Base-by-base conservation (phyloP, 768 basidiomycete genomes). In the Phylloporus scabripes region DNA sequence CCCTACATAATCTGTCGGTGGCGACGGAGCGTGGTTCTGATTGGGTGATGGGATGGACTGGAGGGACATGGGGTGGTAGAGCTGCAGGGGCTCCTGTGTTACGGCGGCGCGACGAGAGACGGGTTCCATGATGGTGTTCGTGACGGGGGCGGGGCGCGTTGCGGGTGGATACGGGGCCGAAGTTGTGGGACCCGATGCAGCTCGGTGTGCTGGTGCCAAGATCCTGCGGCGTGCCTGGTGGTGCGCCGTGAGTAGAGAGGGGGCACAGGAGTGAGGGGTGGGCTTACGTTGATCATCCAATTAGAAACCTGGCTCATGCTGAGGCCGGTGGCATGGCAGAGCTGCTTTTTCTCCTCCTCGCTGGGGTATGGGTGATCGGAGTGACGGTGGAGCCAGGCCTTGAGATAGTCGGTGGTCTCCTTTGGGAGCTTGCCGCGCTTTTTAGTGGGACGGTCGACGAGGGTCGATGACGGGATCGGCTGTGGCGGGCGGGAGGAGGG, bases 241-340 rank as follows among this genome's bases (percentile, higher is more conserved):
- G 49, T 42, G 26, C 3, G 47, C 23, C n/a, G 51, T 55, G 53
- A 41, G 49, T 51, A 43, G 24, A 60, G 48, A 34, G 46, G 33
- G 39, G 45, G 51, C 31, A 49, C 39, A 45, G 20, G 42, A 48
- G 28, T 48, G 44, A 51, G 7, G 74, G 69, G 37, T 17, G 51
- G n/a, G 70, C 79, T 45, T 47, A 80, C 89, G 59, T 92, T 92
- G 61, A 92, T 92, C 89, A 92, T 92, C 89, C 89, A 92, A 65
- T 92, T 92, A 45, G 87, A 89, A 0, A 92, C 87, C 67, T 92
- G 89, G 68, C 77, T 81, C 87, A 92, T 92, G 71, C 83, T 87
- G 54, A 92, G 71, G 21, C 87, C 87, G 1, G 89, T 92, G 34
- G 86, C 85, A 58, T 85, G 80, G 67, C 89, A 92, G 56, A 92